These are phyloP conservation scores for Mycogone perniciosa DNA, from an alignment of 2,329 filamentous ascomycete genomes.

Conservation along the genomic window DNA sequence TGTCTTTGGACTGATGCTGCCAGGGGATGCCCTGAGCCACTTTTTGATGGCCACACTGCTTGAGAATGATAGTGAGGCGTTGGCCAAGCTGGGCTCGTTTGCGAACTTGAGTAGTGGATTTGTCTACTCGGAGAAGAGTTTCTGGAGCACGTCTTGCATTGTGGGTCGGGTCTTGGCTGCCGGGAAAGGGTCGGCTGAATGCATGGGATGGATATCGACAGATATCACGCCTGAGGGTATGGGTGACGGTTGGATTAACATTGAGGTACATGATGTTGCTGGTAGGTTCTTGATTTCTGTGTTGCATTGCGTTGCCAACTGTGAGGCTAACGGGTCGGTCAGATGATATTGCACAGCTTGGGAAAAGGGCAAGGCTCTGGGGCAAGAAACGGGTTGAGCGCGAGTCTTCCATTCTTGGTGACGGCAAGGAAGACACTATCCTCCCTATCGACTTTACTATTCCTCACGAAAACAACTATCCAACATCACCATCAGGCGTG, in stretches of 20 bases:
- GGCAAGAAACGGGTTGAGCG: slow-evolving; percentile 53
- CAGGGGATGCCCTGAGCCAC: slow-evolving; percentile 56
- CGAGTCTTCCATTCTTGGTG: slow-evolving; percentile 55
- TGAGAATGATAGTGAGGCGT: slow-evolving; percentile 56
- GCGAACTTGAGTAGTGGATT: slow-evolving; percentile 61
- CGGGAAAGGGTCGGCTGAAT: slow-evolving; percentile 54
- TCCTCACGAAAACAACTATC: slow-evolving; percentile 50
- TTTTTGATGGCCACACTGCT: slow-evolving; percentile 60
- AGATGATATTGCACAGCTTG: slow-evolving; percentile 45
- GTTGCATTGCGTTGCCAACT: slow-evolving; percentile 1
- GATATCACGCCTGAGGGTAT: slow-evolving; percentile 48
- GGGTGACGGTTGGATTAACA: slow-evolving; percentile 52
- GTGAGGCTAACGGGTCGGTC: not conserved
- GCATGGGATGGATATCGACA: slow-evolving; percentile 63
- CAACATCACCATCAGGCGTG: slow-evolving; percentile 40
- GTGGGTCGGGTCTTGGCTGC: slow-evolving; percentile 60
- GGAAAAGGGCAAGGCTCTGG: slow-evolving; percentile 54
- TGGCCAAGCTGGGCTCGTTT: slow-evolving; percentile 51
- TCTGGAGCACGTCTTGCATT: slow-evolving; percentile 62
- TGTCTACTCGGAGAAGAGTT: slow-evolving; percentile 56
- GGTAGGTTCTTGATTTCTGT: slow-evolving; percentile 32
- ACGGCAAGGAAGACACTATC: slow-evolving; percentile 47
- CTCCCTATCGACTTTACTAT: slow-evolving; percentile 58
- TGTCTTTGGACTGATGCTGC: slow-evolving; percentile 57
- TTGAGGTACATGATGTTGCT: slow-evolving; percentile 47